Percentiles rank a stretch among this genome's conserved stretches.
These are phyloP conservation scores for Mucor velutinosus DNA, from an alignment of 371 early-diverging fungal species.

Conservation along the genomic window DNA sequence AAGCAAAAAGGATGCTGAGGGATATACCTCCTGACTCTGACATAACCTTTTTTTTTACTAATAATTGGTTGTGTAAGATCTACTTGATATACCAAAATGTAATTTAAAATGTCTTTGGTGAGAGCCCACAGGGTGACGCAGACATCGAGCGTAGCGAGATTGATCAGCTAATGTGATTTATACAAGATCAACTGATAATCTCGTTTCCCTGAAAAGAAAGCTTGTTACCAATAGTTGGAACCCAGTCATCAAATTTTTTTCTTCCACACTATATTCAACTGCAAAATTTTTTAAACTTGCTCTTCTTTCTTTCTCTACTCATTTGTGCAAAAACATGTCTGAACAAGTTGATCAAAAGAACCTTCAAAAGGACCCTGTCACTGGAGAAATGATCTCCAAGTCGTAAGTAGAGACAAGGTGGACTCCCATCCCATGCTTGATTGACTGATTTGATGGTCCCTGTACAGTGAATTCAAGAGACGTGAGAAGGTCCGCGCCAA, in stretches of 20 bases:
- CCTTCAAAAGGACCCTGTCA: conserved; percentile 83
- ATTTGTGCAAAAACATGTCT: conserved; percentile 16
- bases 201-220: not conserved
- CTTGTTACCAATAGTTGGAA: not conserved
- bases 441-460: not conserved
- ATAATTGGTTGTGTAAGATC: too few species aligned
- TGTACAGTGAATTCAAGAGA: conserved; percentile 88
- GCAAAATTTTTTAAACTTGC: conserved; percentile 8
- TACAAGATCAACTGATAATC: not conserved
- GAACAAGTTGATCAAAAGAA: conserved; percentile 58
- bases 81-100: too few species aligned
- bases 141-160: too few species aligned
- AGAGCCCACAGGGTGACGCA: too few species aligned
- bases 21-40: too few species aligned
- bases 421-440: not conserved
- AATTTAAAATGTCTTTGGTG: too few species aligned
- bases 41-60: too few species aligned
- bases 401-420: conserved; percentile 55
- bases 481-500: conserved; percentile 87
- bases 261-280: not conserved
- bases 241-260: conserved; percentile 4
- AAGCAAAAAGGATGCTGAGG: too few species aligned
- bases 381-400: conserved; percentile 97
- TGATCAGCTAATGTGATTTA: too few species aligned
- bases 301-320: not conserved